Conservation (phyloP, 305 asterid genomes). For the Solanum hybrid region DNA sequence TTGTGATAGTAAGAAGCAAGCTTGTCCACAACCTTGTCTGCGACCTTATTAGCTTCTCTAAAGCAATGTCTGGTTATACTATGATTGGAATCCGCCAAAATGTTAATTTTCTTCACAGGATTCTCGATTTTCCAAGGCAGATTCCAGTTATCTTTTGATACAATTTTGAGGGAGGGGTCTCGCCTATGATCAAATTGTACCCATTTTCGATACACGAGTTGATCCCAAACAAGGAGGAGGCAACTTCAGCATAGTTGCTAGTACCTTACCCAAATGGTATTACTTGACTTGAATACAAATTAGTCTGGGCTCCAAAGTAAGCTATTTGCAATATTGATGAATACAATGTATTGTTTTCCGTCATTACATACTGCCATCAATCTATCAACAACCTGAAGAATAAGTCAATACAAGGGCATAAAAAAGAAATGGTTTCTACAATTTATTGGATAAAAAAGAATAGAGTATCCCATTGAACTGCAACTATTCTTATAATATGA, state of each 20-base stretch:
- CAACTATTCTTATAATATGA: not conserved
- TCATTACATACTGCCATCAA: not conserved
- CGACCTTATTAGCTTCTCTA: too few relatives aligned
- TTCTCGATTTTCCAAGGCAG: too few relatives aligned
- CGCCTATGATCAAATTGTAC: not conserved
- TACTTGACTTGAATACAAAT: not conserved
- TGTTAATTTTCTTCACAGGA: too few relatives aligned
- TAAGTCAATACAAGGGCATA: not conserved
- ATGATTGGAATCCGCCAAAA: too few relatives aligned
- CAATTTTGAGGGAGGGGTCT: too few relatives aligned
- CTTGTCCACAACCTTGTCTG: too few relatives aligned
- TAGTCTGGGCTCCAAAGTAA: not conserved
- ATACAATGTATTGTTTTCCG: not conserved
- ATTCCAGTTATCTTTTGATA: too few relatives aligned
- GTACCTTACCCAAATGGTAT: not conserved
- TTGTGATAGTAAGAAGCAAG: not conserved
- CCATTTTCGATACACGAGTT: not conserved
- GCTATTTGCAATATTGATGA: not conserved
- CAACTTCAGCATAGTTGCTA: not conserved
- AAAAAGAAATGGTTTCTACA: not conserved
- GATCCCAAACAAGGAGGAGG: not conserved
- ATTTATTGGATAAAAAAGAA: not conserved
- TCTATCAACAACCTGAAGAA: not conserved
- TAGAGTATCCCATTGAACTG: not conserved
- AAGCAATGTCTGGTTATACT: too few relatives aligned